Conservation (phyloP, 2,329 filamentous ascomycete species). For the Aspergillus neotritici region DNA sequence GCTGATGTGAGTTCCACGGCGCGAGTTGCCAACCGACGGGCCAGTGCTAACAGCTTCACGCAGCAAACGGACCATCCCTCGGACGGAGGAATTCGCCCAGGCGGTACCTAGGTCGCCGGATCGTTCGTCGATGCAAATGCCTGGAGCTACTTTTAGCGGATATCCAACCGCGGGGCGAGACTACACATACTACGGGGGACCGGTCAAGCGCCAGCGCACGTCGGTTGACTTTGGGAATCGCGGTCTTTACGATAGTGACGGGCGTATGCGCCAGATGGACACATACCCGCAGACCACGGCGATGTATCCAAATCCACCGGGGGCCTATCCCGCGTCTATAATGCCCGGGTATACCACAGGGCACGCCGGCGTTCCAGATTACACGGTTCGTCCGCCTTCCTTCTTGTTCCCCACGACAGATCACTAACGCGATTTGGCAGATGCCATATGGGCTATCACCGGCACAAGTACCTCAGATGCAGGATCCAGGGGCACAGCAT, state of each 20-base stretch:
- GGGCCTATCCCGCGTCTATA: constrained; percentile 30
- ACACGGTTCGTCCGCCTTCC: constrained; percentile 28
- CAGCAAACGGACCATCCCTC: constrained; percentile 36
- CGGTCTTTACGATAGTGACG: constrained; percentile 32
- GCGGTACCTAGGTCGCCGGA: constrained; percentile 35
- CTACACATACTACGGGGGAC: constrained; percentile 30
- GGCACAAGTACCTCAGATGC: constrained; percentile 30
- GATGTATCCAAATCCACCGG: constrained; percentile 28
- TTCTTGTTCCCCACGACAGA: too few relatives aligned
- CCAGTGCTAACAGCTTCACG: too few relatives aligned
- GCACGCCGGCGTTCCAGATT: constrained; percentile 33
- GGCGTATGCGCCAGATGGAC: constrained; percentile 34
- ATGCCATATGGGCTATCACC: constrained; percentile 32
- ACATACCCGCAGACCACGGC: constrained; percentile 31
- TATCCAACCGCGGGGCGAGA: constrained; percentile 32
- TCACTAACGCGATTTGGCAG: constrained; percentile 18
- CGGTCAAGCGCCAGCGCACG: constrained; percentile 37
- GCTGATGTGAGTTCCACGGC: constrained; percentile 30
- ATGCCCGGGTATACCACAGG: constrained; percentile 32
- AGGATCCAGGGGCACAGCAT: constrained; percentile 29
- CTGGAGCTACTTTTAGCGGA: constrained; percentile 25
- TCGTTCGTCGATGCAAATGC: constrained; percentile 32
- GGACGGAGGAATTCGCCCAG: constrained; percentile 36
- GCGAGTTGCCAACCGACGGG: too few relatives aligned
- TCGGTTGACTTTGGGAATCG: constrained; percentile 35